Evolutionary conservation across 2,329 filamentous ascomycete species (phyloP), one percentile per base, ranked within the genome.

Genomic region (Penicillium verrucosum): DNA sequence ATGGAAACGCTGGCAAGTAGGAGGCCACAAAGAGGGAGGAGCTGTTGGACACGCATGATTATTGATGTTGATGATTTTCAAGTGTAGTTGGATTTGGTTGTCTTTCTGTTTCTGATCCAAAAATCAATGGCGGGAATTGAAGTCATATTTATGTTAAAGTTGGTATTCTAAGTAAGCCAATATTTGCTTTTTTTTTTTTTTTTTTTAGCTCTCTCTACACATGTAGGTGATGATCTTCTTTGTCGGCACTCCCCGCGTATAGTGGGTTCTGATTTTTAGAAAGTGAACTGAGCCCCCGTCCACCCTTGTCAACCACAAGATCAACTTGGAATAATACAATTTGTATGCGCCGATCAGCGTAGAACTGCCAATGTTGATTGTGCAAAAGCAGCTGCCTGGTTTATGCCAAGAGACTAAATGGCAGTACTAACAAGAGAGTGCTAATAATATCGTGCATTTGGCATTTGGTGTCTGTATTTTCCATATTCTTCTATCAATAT

Each of bases 11-110:
- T 48, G 18, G 60, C 57, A 41, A 70, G 63, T 48, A 70, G 42
- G 47, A 71, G 62, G 47, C 65, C 60, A 30, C 58, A 55, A 30
- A 71, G 49, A 47, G 64, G 52, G 43, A 70, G 57, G 10, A 69
- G 25, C 40, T 65, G 62, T 25, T 61, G 56, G 41, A 59, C 23
- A 44, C 45, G 66, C 67, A 70, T 70, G 30, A 9, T 67, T 50
- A 6, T 34, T 51, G 54, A 46, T 25, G 9, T 45, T 34, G 51
- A 11, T 21, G 41, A 41, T 30, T 53, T 30, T 21, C 10, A 7
- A 30, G n/a, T 25, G 3, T n/a, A 18, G 21, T 49, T 23, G 30
- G 38, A 5, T 7, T 36, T 18, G 37, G 14, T 49, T 36, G 34
- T 52, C 23, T 40, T 48, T 1, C 37, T 58, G 41, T 41, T 57